Conservation (phyloP, 306 rosid genomes). For the Trichosanthes cucumerina region DNA sequence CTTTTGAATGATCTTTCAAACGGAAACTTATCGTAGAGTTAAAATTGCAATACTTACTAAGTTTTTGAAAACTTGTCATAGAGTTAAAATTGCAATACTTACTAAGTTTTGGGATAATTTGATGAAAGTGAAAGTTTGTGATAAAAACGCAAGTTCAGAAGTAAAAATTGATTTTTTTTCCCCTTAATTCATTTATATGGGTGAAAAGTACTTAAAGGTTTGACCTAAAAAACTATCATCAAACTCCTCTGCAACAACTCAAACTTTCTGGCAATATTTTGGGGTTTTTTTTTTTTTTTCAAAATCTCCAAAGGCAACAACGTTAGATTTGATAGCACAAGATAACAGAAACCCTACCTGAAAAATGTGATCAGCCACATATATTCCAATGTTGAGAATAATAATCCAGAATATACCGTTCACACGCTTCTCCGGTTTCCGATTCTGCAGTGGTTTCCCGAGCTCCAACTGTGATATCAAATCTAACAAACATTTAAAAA, state of each 20-base stretch:
- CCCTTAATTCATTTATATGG: not conserved
- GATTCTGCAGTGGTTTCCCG: conserved; percentile 34
- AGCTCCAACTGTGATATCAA: conserved; percentile 63
- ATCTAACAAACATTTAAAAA: conserved; percentile 34
- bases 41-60: no score
- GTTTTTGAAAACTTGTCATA: no score
- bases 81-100: no score
- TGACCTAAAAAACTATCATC: not conserved
- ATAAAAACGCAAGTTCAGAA: no score
- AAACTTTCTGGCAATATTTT: not conserved
- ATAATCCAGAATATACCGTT: conserved; percentile 88
- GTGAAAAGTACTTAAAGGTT: not conserved
- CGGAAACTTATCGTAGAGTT: no score
- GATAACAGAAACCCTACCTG: conserved; percentile 28
- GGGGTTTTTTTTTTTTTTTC: not conserved
- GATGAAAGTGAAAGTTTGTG: no score
- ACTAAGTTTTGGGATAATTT: no score
- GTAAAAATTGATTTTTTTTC: no score
- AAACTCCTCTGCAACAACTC: not conserved
- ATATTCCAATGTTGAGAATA: conserved; percentile 69
- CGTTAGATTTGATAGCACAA: not conserved
- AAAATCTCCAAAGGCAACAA: not conserved
- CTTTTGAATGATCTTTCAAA: no score
- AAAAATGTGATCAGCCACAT: conserved; percentile 65
- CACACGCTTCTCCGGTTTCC: conserved; percentile 50